phyloP scores from a whole-genome alignment of 495 filamentous ascomycete genomes.

The Cudoniella acicularis region DNA sequence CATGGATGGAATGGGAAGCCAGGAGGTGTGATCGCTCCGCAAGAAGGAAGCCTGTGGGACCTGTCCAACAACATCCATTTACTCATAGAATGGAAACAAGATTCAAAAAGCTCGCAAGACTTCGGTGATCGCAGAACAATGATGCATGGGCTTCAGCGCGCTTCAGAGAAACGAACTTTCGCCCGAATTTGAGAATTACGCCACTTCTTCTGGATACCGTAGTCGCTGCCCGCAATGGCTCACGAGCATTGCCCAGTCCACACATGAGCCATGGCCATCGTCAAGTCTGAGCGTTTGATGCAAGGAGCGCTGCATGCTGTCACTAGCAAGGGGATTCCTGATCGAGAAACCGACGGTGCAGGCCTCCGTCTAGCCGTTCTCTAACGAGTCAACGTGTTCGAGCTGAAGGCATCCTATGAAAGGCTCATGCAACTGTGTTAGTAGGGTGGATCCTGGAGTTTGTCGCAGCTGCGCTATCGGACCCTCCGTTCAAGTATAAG shows the following conservation, averaged over 20 bases:
- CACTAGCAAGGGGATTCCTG: slow-evolving; percentile 1
- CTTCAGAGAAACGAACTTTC: slow-evolving; percentile 2
- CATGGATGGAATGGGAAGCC: slow-evolving; percentile 16
- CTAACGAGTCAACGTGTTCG: neutral
- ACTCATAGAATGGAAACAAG: slow-evolving; percentile 16
- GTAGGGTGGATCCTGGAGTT: slow-evolving; percentile 13
- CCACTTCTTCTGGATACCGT: neutral
- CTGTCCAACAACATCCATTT: slow-evolving; percentile 16
- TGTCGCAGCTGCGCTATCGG: slow-evolving; percentile 9
- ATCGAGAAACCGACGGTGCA: slow-evolving; percentile 2
- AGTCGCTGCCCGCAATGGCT: neutral
- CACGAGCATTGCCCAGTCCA: neutral
- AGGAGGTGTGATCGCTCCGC: slow-evolving; percentile 10
- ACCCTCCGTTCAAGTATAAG: slow-evolving; percentile 2
- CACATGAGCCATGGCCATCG: neutral
- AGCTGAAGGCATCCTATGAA: slow-evolving; percentile 1
- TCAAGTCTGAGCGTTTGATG: neutral
- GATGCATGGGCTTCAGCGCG: neutral
- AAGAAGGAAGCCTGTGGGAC: slow-evolving; percentile 19
- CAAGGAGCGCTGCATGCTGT: slow-evolving; percentile 4
- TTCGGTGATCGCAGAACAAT: slow-evolving; percentile 5
- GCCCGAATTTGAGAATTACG: neutral
- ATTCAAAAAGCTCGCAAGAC: slow-evolving; percentile 17
- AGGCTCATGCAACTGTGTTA: slow-evolving; percentile 9
- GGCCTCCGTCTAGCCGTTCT: slow-evolving; percentile 1